phyloP scores from a whole-genome alignment of 2,329 filamentous ascomycete species.

The Pseudocercospora vitis region DNA sequence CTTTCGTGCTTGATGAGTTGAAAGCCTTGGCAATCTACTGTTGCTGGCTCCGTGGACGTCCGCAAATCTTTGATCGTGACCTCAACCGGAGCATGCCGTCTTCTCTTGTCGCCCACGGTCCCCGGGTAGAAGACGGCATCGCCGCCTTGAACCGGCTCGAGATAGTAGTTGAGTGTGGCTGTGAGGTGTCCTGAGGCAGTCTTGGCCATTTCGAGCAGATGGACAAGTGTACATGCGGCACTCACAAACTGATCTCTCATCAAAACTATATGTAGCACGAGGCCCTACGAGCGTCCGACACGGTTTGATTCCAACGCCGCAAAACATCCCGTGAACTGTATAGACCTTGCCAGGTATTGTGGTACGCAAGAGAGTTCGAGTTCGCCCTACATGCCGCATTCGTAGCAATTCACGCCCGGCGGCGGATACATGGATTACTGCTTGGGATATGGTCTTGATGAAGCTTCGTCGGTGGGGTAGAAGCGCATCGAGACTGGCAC shows the following conservation, averaged over 20 bases:
- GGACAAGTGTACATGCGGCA: no score
- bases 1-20: slow-evolving; percentile 36
- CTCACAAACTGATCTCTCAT: no score
- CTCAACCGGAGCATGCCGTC: slow-evolving; percentile 14
- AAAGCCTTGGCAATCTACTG: slow-evolving; percentile 33
- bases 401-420: neutral
- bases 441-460: no score
- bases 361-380: neutral
- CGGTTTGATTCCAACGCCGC: neutral
- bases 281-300: no score
- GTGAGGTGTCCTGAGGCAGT: neutral
- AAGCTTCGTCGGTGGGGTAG: no score
- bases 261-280: neutral
- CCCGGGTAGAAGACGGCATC: slow-evolving; percentile 19
- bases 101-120: slow-evolving; percentile 20
- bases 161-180: slow-evolving; percentile 23
- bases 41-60: slow-evolving; percentile 11
- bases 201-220: neutral
- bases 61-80: slow-evolving; percentile 16
- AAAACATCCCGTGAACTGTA: neutral
- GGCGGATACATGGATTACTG: neutral
- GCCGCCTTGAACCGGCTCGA: slow-evolving; percentile 18
- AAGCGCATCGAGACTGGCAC: no score
- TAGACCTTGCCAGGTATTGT: neutral
- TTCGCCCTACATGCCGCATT: neutral